Percentiles rank a stretch among this genome's conserved stretches.
Evolutionary conservation across 306 rosid species (phyloP).

Genomic region (Datisca glomerata): DNA sequence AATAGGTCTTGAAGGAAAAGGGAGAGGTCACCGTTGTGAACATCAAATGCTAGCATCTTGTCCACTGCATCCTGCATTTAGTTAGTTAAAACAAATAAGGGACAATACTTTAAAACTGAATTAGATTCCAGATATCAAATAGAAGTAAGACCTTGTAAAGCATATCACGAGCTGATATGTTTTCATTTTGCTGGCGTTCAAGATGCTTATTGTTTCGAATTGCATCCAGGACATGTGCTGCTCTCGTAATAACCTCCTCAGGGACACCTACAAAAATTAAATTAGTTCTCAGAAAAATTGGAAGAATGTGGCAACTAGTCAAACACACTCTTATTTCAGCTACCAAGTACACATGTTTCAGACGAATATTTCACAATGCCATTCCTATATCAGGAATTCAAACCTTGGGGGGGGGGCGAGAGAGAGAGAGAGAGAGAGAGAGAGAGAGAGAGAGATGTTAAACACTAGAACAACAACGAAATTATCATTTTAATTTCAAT

Average conservation of each 20-base stretch:
- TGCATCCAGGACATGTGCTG: constrained; percentile 63
- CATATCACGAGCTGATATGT: constrained; percentile 45
- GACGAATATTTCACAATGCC: too few species aligned
- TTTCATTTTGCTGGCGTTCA: constrained; percentile 50
- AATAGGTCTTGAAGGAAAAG: constrained; percentile 53
- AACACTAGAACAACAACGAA: too few species aligned
- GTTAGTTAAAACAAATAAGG: constrained; percentile 1
- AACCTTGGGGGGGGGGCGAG: too few species aligned
- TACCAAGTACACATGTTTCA: too few species aligned
- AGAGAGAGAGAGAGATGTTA: too few species aligned
- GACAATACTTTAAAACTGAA: not conserved
- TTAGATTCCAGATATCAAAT: constrained; percentile 6
- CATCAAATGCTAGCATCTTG: constrained; percentile 62
- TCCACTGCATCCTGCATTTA: constrained; percentile 53
- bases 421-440: too few species aligned
- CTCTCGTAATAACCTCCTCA: constrained; percentile 61
- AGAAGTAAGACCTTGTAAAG: constrained; percentile 46
- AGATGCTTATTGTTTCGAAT: constrained; percentile 35
- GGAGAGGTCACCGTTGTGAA: constrained; percentile 42
- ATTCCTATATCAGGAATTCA: too few species aligned
- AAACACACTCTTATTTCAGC: too few species aligned
- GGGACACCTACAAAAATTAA: constrained; percentile 50
- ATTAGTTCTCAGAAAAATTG: not conserved
- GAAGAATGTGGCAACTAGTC: too few species aligned
- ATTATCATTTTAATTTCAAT: too few species aligned